Base-by-base conservation (phyloP, 768 basidiomycete species). In the Podaxis sp. region DNA sequence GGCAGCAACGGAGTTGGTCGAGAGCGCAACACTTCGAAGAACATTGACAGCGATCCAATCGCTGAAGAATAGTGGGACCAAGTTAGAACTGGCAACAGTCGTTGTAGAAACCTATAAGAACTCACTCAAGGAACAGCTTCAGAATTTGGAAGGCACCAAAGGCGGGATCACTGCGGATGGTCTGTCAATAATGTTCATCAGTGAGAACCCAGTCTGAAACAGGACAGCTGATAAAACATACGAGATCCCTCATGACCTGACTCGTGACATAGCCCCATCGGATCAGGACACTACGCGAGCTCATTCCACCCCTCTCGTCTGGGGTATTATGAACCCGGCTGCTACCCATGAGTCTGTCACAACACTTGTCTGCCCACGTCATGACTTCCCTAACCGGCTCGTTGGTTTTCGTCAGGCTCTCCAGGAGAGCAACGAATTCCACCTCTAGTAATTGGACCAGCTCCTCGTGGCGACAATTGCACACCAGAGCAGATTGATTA, bases 11-110 rank as follows among this genome's bases (percentile, higher is more conserved):
- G 92, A 94, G 75, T 93, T 94, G 24, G 92, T 94, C 29, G 93
- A 94, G 63, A 95, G 77, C 2, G 93, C 93, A 65, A 95, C 93
- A 68, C 82, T 91, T 68, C 93, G 81, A 67, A 95, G 79, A 64
- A 95, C 91, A 73, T 93, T 94, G 65, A 94, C 87, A 2, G 91
- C 90, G 69, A 94, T 94, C 93, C 93, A 94, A 74, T 95, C 93
- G 66, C 93, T 94, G 65, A 17, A 59, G 66, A 43, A 36, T 24
- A 60, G 60, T 41, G 36, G 68, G 61, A 61, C 47, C 36, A 61
- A 65, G 59, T 57, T 49, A 60, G 47, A 19, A 12, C 19, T 55
- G 33, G 47, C 37, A 49, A 51, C 38, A 54, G 46, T 56, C 49
- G 38, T 50, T 24, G 41, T 46, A 55, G 22, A 36, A 64, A 47